Evolutionary conservation across 2,329 filamentous ascomycete genomes (phyloP).

Genomic region (Paecilomyces sp.): DNA sequence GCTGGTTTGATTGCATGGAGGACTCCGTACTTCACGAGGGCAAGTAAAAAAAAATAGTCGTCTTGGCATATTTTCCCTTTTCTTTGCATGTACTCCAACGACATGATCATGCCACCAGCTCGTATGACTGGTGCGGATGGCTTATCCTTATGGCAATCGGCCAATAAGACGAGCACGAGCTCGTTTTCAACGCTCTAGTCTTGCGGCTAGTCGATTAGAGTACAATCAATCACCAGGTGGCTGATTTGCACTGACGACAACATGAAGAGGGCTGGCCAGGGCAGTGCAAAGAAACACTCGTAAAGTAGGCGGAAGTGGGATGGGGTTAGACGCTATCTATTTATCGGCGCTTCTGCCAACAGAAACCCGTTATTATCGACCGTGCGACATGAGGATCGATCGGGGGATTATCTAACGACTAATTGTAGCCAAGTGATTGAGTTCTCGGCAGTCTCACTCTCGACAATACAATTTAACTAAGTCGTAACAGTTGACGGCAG

Average conservation of each 20-base stretch:
- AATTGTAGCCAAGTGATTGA: neutral
- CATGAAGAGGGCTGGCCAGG: too few species aligned
- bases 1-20: too few species aligned
- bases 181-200: neutral
- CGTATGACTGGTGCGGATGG: neutral
- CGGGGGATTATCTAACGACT: neutral
- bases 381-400: neutral
- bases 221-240: neutral
- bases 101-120: neutral
- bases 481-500: neutral
- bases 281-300: too few species aligned
- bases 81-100: neutral
- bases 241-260: too few species aligned
- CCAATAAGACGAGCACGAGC: neutral
- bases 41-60: too few species aligned
- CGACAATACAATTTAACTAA: too few species aligned
- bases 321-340: neutral
- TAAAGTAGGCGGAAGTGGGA: neutral
- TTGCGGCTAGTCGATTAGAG: too few species aligned
- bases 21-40: too few species aligned
- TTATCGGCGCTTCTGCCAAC: neutral
- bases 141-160: neutral
- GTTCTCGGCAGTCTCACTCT: neutral
- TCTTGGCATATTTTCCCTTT: too few species aligned
- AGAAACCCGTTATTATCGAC: neutral